Conservation (phyloP, 495 filamentous ascomycete species). For the Lophiostoma macrostomum region DNA sequence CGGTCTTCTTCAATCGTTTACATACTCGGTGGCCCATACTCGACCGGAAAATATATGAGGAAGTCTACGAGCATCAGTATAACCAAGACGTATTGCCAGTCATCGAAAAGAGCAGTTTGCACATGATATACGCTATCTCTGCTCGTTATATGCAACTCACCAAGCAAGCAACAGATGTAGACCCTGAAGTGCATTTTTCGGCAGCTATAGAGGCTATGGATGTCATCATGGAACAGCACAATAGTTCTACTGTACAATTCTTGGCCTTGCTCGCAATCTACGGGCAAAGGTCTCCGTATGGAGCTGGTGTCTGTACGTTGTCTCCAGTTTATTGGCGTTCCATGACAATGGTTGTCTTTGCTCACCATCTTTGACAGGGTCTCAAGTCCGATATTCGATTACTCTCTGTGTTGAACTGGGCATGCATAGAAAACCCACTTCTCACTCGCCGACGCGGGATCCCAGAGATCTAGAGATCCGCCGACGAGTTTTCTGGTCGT, state of each 20-base stretch:
- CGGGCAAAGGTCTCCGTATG: constrained; percentile 19
- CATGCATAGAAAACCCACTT: constrained; percentile 18
- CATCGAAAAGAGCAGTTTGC: constrained; percentile 13
- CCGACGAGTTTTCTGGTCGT: constrained; percentile 21
- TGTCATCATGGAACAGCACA: constrained; percentile 17
- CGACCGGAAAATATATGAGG: constrained; percentile 17
- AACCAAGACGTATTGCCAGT: constrained; percentile 10
- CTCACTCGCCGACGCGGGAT: constrained; percentile 4
- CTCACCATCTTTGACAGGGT: no score
- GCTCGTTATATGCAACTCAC: constrained; percentile 19
- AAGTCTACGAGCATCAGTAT: constrained; percentile 11
- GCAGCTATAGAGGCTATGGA: constrained; percentile 23
- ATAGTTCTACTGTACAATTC: constrained; percentile 17
- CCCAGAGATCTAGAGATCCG: constrained; percentile 19
- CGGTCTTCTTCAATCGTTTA: constrained; percentile 17
- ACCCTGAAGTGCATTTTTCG: constrained; percentile 17
- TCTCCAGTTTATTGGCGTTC: no score
- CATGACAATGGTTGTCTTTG: no score
- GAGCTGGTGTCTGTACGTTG: constrained; percentile 21
- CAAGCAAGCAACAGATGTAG: constrained; percentile 14
- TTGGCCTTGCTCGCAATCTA: constrained; percentile 19
- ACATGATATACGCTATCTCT: constrained; percentile 24
- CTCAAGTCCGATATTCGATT: constrained; percentile 20
- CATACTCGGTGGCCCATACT: constrained; percentile 25
- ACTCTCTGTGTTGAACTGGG: constrained; percentile 23